Evolutionary conservation across 495 filamentous ascomycete genomes (phyloP).

Genomic region (Pyrenula massariospora): DNA sequence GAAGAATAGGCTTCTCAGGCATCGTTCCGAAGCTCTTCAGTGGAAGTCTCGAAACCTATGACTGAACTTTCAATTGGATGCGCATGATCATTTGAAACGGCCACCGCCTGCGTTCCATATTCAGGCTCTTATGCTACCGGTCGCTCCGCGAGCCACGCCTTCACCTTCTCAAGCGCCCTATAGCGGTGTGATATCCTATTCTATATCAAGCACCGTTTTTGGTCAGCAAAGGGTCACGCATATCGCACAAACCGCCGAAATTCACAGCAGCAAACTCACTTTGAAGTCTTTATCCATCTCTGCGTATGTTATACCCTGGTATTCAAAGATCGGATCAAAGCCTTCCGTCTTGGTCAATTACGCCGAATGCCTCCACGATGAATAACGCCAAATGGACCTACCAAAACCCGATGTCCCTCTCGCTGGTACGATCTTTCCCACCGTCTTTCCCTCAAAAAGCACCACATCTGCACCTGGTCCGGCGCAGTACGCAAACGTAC

Average conservation of each 20-base stretch:
- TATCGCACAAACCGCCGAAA: no score
- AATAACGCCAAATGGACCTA: conserved; percentile 25
- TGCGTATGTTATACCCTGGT: conserved; percentile 86
- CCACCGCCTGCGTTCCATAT: no score
- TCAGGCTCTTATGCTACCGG: conserved; percentile 2
- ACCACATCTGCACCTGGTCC: conserved; percentile 76
- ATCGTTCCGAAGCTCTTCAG: no score
- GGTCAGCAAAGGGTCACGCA: no score
- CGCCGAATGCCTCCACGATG: not conserved
- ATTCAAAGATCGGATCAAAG: conserved; percentile 96
- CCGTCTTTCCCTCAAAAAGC: conserved; percentile 83
- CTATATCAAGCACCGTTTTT: no score
- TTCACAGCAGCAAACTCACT: no score
- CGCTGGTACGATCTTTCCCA: conserved; percentile 28
- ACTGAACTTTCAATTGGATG: no score
- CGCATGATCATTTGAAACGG: no score
- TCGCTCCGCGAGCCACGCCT: conserved; percentile 61
- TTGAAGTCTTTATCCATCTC: conserved; percentile 92
- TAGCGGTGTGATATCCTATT: conserved; percentile 86
- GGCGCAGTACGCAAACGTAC: conserved; percentile 85
- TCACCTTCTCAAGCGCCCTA: conserved; percentile 75
- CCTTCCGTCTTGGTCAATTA: conserved; percentile 29
- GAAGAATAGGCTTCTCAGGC: conserved; percentile 2
- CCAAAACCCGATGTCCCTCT: conserved; percentile 61
- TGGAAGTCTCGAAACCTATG: no score